phyloP scores from a whole-genome alignment of 768 basidiomycete genomes.

The Podaxis mareebaensis region DNA sequence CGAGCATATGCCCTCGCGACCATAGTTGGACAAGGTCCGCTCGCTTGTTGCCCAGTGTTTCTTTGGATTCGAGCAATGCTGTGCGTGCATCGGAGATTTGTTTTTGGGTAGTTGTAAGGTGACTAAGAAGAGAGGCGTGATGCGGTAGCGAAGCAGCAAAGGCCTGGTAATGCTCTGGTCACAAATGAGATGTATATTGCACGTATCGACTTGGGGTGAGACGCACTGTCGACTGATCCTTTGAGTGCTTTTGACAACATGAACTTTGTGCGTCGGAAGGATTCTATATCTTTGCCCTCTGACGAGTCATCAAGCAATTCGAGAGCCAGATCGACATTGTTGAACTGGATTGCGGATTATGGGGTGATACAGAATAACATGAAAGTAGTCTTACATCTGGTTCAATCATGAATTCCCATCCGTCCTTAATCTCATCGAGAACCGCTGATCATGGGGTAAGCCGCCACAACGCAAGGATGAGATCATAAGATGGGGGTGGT shows the following conservation, averaged over 20 bases:
- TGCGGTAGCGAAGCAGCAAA: constrained; percentile 94
- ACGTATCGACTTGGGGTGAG: constrained; percentile 2
- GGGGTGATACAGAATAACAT: constrained; percentile 14
- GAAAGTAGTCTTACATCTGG: constrained; percentile 58
- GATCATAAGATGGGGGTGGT: constrained; percentile 2
- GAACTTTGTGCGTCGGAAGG: constrained; percentile 75
- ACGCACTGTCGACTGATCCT: constrained; percentile 86
- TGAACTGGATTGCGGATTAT: constrained; percentile 59
- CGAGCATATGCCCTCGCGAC: constrained; percentile 85
- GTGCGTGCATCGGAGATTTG: constrained; percentile 74
- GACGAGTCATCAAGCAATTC: constrained; percentile 81
- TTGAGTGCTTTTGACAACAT: constrained; percentile 80
- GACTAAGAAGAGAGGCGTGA: constrained; percentile 75
- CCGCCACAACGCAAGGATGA: constrained; percentile 4
- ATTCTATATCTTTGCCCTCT: constrained; percentile 69
- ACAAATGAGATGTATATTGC: constrained; percentile 10
- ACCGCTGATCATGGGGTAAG: constrained; percentile 51
- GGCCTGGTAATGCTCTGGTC: constrained; percentile 83
- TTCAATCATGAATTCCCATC: constrained; percentile 87
- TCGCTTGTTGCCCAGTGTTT: constrained; percentile 75
- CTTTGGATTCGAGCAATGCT: constrained; percentile 76
- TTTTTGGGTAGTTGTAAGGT: constrained; percentile 70
- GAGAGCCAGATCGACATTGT: constrained; percentile 90
- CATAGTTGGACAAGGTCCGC: constrained; percentile 90
- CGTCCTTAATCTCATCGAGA: constrained; percentile 82